Conservation (phyloP, 768 basidiomycete species). For the Boletellus emodensis region DNA sequence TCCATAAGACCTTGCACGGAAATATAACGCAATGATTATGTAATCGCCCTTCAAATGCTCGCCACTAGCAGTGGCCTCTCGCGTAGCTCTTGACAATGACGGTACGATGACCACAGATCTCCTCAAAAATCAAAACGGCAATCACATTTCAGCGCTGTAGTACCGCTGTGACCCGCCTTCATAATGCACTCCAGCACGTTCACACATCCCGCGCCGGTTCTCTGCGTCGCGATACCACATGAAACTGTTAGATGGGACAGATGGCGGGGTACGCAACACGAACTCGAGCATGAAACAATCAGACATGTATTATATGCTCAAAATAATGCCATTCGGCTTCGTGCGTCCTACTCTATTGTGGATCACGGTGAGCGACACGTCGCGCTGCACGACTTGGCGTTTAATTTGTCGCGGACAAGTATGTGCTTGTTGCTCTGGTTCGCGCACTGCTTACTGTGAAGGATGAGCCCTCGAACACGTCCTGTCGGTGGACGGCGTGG, state of each 20-base stretch:
- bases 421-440: too few species aligned
- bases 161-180: not conserved
- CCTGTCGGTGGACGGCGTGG: constrained; percentile 60
- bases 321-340: too few species aligned
- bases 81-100: constrained; percentile 19
- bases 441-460: constrained; percentile 35
- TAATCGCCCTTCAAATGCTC: too few species aligned
- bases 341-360: too few species aligned
- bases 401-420: too few species aligned
- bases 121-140: constrained; percentile 55
- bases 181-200: constrained; percentile 28
- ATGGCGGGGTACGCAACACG: constrained; percentile 55
- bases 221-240: constrained; percentile 35
- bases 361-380: too few species aligned
- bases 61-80: not conserved
- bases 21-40: too few species aligned
- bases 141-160: constrained; percentile 1
- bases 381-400: too few species aligned
- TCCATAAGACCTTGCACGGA: too few species aligned
- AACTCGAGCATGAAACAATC: too few species aligned
- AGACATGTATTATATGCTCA: too few species aligned
- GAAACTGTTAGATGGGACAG: too few species aligned
- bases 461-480: constrained; percentile 52
- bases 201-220: constrained; percentile 34
- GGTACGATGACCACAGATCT: constrained; percentile 41